Conservation (phyloP, 2,329 filamentous ascomycete species). For the Pseudogymnoascus sp. region DNA sequence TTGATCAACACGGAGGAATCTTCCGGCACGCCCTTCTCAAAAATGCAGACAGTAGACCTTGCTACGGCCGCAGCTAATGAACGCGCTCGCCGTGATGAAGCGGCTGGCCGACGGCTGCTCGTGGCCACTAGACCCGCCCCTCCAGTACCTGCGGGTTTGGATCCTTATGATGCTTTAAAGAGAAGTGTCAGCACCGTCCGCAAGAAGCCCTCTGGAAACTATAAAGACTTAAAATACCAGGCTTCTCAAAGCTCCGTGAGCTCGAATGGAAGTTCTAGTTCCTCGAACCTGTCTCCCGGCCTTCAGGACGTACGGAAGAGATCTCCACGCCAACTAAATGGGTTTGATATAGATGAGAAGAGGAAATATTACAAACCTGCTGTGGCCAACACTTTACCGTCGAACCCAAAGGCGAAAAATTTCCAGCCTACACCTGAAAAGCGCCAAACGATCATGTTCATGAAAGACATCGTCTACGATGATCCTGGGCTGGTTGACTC, state of each 20-base stretch:
- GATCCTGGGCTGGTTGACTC: constrained; percentile 42
- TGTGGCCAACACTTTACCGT: constrained; percentile 13
- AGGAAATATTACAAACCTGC: constrained; percentile 10
- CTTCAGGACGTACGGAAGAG: constrained; percentile 27
- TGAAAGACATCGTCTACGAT: constrained; percentile 50
- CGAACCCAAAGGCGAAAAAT: background rate
- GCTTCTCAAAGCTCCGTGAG: constrained; percentile 10
- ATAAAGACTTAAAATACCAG: constrained; percentile 15
- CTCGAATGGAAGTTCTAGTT: constrained; percentile 25
- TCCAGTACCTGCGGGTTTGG: constrained; percentile 16
- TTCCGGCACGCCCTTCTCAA: constrained; percentile 20
- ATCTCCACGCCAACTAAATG: constrained; percentile 23
- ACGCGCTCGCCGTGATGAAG: constrained; percentile 24
- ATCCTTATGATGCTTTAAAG: constrained; percentile 19
- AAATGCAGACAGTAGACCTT: constrained; percentile 29
- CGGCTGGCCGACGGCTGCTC: constrained; percentile 20
- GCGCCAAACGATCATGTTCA: constrained; percentile 46
- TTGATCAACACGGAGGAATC: constrained; percentile 13
- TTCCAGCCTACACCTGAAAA: constrained; percentile 20
- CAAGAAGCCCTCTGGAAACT: constrained; percentile 17
- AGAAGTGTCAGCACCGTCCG: constrained; percentile 20
- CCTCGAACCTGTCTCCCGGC: constrained; percentile 26
- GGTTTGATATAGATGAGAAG: constrained; percentile 19
- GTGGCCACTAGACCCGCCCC: constrained; percentile 21
- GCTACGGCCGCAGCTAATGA: constrained; percentile 27